Percentiles rank a stretch among this genome's conserved stretches.
Evolutionary conservation across 306 rosid genomes (phyloP).

Genomic region (Corylus avellana): DNA sequence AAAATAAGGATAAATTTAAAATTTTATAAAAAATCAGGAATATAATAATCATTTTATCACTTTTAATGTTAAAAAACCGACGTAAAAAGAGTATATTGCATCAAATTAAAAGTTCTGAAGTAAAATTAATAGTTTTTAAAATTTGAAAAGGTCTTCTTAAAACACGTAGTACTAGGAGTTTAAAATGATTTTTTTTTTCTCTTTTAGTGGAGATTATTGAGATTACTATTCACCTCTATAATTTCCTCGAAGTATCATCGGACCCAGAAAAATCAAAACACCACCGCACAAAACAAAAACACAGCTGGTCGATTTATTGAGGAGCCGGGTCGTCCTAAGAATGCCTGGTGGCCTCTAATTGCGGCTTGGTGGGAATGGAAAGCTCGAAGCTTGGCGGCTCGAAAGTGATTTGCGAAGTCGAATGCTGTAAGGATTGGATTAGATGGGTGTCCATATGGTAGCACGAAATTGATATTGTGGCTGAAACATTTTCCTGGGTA

Average conservation of each 20-base stretch:
- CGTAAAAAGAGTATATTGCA: too few relatives aligned
- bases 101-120: too few relatives aligned
- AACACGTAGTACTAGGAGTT: too few relatives aligned
- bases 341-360: constrained; percentile 24
- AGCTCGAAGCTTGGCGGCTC: constrained; percentile 19
- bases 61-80: too few relatives aligned
- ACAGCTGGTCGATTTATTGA: neutral
- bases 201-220: neutral
- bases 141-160: too few relatives aligned
- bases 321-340: neutral
- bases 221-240: neutral
- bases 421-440: constrained; percentile 31
- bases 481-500: constrained; percentile 35
- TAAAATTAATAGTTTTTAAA: too few relatives aligned
- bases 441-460: neutral
- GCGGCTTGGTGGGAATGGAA: neutral
- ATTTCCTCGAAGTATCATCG: neutral
- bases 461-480: constrained; percentile 25
- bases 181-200: too few relatives aligned
- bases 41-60: too few relatives aligned
- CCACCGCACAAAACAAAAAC: neutral
- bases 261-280: neutral
- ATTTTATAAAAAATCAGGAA: too few relatives aligned
- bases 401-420: constrained; percentile 44
- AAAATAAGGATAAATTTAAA: too few relatives aligned